These are phyloP conservation scores for Parachaetomium inaequale DNA, from an alignment of 495 filamentous ascomycete genomes.

Conservation along the genomic window DNA sequence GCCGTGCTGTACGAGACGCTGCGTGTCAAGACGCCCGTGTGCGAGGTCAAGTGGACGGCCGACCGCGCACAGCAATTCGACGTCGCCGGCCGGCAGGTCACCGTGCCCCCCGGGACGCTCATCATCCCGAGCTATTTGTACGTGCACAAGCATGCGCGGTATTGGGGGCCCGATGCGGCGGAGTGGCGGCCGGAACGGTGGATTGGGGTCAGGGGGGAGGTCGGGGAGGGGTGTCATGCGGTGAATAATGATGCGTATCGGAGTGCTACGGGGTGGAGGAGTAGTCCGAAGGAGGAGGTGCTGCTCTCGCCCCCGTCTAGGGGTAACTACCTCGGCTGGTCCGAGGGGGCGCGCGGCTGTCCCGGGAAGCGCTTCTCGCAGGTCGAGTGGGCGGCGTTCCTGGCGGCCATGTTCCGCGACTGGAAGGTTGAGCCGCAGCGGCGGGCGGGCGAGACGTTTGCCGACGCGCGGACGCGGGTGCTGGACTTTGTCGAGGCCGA, in stretches of 20 bases:
- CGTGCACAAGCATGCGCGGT: background rate
- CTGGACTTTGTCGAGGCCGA: background rate
- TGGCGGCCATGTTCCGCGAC: background rate
- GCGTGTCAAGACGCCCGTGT: background rate
- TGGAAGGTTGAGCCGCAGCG: background rate
- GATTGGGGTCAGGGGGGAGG: background rate
- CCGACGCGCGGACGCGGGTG: background rate
- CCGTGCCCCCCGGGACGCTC: background rate
- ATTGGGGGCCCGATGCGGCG: background rate
- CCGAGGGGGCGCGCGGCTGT: background rate
- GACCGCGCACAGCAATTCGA: background rate
- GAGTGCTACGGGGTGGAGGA: too few species aligned
- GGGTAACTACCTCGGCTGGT: background rate
- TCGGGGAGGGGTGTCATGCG: too few species aligned
- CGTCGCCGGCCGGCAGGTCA: background rate
- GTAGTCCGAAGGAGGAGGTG: too few species aligned
- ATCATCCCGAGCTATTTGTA: background rate
- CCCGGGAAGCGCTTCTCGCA: background rate
- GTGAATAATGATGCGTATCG: too few species aligned
- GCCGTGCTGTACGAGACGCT: background rate
- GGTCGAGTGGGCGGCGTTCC: background rate
- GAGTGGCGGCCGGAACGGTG: background rate
- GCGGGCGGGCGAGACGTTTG: background rate
- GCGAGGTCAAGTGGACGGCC: background rate
- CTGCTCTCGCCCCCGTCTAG: background rate